Base-by-base conservation (phyloP, 1,284 basidiomycete species). In the Exobasidium rhododendri region DNA sequence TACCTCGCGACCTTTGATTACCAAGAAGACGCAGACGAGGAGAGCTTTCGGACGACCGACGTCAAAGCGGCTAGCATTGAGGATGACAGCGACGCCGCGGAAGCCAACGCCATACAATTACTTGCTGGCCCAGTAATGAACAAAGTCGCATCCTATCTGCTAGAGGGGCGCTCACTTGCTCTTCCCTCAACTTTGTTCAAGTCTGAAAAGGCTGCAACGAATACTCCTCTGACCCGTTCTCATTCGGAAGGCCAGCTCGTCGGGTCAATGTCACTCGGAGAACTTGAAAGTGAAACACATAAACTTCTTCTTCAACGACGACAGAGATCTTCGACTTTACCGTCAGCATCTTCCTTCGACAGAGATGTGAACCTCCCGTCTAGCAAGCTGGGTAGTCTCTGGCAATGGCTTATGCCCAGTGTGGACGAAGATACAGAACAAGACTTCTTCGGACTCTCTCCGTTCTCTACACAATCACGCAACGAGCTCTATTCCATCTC, bases 331-430 rank as follows among this genome's bases (percentile, higher is more conserved):
- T 7, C 35, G 35, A 40, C 35, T 10, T 10, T 17, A 10, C 35
- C 35, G n/a, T n/a, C n/a, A n/a, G n/a, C n/a, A n/a, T n/a, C n/a
- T n/a, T n/a, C n/a, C n/a, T n/a, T n/a, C n/a, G n/a, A n/a, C n/a
- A n/a, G n/a, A n/a, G n/a, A n/a, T n/a, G n/a, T n/a, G n/a, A n/a
- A n/a, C n/a, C n/a, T n/a, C n/a, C n/a, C n/a, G n/a, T n/a, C n/a
- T 40, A 40, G 35, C 35, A 40, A 40, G 17, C 35, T 40, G 7
- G 7, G 17, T 31, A 50, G 20, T 31, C 29, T 55, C 20, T 35
- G 31, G 52, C 40, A 22, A 26, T 55, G 52, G 52, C 20, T 55
- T 31, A 35, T 55, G 20, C 52, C 52, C 22, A 50, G 20, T 31
- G 29, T 50, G 24, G 47, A 50, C 14, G 47, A 50, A 50, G 47